Evolutionary conservation across 2,329 filamentous ascomycete species (phyloP).

Genomic region (Bretziella fagacearum): DNA sequence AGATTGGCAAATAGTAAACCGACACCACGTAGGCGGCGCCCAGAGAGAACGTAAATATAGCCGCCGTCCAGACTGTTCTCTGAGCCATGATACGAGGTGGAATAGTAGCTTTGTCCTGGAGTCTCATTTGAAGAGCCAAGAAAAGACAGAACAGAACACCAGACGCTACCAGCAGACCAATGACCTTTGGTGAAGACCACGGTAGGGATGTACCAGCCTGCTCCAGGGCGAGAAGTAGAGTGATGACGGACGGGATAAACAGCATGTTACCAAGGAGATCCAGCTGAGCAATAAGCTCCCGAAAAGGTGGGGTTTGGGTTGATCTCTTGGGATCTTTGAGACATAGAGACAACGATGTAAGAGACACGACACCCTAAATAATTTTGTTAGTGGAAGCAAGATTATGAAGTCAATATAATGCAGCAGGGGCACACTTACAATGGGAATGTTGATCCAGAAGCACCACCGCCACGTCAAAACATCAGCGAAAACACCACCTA

Average conservation of each 20-base stretch:
- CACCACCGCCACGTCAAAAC: slow-evolving; percentile 21
- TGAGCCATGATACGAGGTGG: slow-evolving; percentile 27
- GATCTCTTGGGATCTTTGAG: slow-evolving; percentile 14
- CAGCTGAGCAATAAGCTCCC: slow-evolving; percentile 18
- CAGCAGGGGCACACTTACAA: slow-evolving; percentile 16
- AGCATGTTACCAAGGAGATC: slow-evolving; percentile 18
- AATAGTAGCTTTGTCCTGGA: slow-evolving; percentile 27
- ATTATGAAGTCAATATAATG: not conserved
- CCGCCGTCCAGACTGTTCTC: slow-evolving; percentile 24
- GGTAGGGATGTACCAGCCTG: slow-evolving; percentile 22
- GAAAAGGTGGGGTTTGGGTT: slow-evolving; percentile 15
- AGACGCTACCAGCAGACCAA: slow-evolving; percentile 21
- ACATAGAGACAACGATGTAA: slow-evolving; percentile 5
- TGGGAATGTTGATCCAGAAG: slow-evolving; percentile 21
- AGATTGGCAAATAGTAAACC: slow-evolving; percentile 23
- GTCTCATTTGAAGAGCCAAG: slow-evolving; percentile 24
- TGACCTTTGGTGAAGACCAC: slow-evolving; percentile 15
- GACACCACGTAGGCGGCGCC: slow-evolving; percentile 20
- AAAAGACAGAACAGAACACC: slow-evolving; percentile 23
- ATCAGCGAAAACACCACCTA: slow-evolving; percentile 19
- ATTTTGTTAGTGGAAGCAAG: not conserved
- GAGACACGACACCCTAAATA: slow-evolving; percentile 10
- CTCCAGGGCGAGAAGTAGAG: slow-evolving; percentile 27
- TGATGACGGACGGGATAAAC: slow-evolving; percentile 19
- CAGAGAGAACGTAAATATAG: slow-evolving; percentile 25